Evolutionary conservation across 2,329 filamentous ascomycete genomes (phyloP).

Genomic region (Lizonia empirigonia): DNA sequence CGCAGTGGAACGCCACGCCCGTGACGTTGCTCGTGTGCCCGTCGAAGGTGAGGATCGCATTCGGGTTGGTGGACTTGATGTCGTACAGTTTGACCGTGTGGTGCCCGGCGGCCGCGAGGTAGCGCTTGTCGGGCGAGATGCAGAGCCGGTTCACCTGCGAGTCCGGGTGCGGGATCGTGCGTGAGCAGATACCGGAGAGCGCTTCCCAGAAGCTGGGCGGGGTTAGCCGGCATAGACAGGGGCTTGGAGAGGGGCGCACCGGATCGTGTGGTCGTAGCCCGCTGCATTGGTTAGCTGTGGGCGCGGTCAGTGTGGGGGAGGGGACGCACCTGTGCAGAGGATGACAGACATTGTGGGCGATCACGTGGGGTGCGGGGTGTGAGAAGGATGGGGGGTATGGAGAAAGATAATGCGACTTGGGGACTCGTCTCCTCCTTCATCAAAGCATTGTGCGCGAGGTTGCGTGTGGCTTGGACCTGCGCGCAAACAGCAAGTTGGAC

Average conservation of each 20-base stretch:
- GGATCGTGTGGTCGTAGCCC: conserved; percentile 77
- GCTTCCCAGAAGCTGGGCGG: conserved; percentile 90
- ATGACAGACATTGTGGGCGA: conserved; percentile 65
- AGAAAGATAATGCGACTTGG: conserved; percentile 5
- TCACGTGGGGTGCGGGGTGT: background rate
- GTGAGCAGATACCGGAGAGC: conserved; percentile 94
- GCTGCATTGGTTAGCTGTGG: conserved; percentile 53
- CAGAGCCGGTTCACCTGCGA: conserved; percentile 98
- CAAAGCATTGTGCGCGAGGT: conserved; percentile 6
- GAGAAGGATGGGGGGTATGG: background rate
- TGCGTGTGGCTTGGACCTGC: background rate
- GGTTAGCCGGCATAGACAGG: conserved; percentile 17
- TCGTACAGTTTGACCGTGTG: conserved; percentile 97
- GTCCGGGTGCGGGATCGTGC: conserved; percentile 96
- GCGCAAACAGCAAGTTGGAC: background rate
- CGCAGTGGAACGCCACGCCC: conserved; percentile 95
- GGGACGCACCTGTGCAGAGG: conserved; percentile 65
- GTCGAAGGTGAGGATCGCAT: conserved; percentile 90
- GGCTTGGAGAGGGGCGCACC: conserved; percentile 54
- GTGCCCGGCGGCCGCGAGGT: conserved; percentile 78
- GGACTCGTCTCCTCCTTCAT: background rate
- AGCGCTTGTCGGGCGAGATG: conserved; percentile 97
- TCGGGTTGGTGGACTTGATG: conserved; percentile 97
- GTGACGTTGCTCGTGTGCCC: conserved; percentile 96
- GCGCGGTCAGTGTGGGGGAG: conserved; percentile 23